Evolutionary conservation across 345 rosid species (phyloP).

Genomic region (Arabidopsis thaliana): DNA sequence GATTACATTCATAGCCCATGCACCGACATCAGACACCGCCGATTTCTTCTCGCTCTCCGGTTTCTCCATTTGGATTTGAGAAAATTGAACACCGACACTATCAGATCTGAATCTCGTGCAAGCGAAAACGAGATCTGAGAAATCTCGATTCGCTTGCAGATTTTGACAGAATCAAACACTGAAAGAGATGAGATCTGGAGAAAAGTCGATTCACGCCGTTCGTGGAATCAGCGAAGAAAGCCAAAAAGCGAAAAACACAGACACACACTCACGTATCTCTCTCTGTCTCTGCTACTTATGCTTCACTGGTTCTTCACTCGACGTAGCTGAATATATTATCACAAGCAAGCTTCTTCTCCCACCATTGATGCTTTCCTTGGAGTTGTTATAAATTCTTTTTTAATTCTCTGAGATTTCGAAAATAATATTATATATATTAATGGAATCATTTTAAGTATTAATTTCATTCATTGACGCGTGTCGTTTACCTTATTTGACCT

Average conservation of each 20-base stretch:
- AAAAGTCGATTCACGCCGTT: slow-evolving; percentile 27
- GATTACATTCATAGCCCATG: slow-evolving; percentile 91
- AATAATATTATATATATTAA: neutral
- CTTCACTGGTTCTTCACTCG: slow-evolving; percentile 19
- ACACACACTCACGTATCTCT: slow-evolving; percentile 9
- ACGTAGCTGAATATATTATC: slow-evolving; percentile 20
- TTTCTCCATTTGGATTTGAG: slow-evolving; percentile 26
- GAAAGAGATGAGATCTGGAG: slow-evolving; percentile 21
- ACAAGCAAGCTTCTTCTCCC: slow-evolving; percentile 23
- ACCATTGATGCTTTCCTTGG: slow-evolving; percentile 32
- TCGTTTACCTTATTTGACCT: slow-evolving; percentile 46
- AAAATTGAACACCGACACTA: slow-evolving; percentile 20
- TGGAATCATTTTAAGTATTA: neutral
- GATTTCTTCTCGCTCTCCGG: slow-evolving; percentile 71
- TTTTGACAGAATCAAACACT: neutral
- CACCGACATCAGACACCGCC: slow-evolving; percentile 84
- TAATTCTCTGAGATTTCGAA: slow-evolving; percentile 23
- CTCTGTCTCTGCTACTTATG: neutral
- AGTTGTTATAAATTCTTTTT: slow-evolving; percentile 4
- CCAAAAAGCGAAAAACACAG: neutral
- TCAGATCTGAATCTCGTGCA: slow-evolving; percentile 34
- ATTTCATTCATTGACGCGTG: slow-evolving; percentile 29
- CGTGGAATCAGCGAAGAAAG: slow-evolving; percentile 28
- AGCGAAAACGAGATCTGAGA: slow-evolving; percentile 43
- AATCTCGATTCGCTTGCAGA: slow-evolving; percentile 33